Evolutionary conservation across 352 stramenopile genomes (phyloP).

Genomic region (Pythium brassicae): DNA sequence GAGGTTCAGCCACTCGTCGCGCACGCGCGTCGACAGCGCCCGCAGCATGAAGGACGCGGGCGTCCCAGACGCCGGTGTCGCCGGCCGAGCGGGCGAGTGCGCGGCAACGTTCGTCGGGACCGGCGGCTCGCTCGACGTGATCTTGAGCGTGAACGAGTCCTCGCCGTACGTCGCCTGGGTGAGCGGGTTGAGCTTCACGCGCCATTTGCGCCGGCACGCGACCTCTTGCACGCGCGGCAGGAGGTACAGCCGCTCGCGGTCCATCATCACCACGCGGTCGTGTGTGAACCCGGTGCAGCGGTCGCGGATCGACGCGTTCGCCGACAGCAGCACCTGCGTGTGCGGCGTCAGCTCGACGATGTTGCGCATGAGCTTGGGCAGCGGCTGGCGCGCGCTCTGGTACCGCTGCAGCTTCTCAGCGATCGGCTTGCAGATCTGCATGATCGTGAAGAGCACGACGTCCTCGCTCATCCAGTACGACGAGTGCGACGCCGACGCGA

Average conservation of each 20-base stretch:
- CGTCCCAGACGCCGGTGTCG: slow-evolving; percentile 15
- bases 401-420: slow-evolving; percentile 80
- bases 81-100: slow-evolving; percentile 23
- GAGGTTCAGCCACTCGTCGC: slow-evolving; percentile 61
- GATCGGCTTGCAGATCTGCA: slow-evolving; percentile 82
- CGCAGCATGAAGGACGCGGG: slow-evolving; percentile 51
- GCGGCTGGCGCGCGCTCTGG: slow-evolving; percentile 64
- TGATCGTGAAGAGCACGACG: slow-evolving; percentile 81
- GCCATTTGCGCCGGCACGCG: slow-evolving; percentile 67
- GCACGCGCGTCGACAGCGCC: slow-evolving; percentile 51
- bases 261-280: slow-evolving; percentile 71
- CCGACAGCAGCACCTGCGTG: slow-evolving; percentile 54
- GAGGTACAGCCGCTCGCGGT: slow-evolving; percentile 66
- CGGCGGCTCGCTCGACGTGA: slow-evolving; percentile 40
- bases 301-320: slow-evolving; percentile 74
- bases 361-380: slow-evolving; percentile 70
- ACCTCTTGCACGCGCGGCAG: slow-evolving; percentile 59
- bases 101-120: slow-evolving; percentile 10
- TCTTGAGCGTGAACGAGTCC: slow-evolving; percentile 78
- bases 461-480: slow-evolving; percentile 89
- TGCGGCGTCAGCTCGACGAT: slow-evolving; percentile 80
- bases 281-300: slow-evolving; percentile 73
- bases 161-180: slow-evolving; percentile 69
- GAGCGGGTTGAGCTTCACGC: slow-evolving; percentile 39
- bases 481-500: slow-evolving; percentile 76